Percentiles rank a stretch among this genome's conserved stretches.
phyloP scores from a whole-genome alignment of 495 filamentous ascomycete species.

The Aspergillus saccharolyticus region DNA sequence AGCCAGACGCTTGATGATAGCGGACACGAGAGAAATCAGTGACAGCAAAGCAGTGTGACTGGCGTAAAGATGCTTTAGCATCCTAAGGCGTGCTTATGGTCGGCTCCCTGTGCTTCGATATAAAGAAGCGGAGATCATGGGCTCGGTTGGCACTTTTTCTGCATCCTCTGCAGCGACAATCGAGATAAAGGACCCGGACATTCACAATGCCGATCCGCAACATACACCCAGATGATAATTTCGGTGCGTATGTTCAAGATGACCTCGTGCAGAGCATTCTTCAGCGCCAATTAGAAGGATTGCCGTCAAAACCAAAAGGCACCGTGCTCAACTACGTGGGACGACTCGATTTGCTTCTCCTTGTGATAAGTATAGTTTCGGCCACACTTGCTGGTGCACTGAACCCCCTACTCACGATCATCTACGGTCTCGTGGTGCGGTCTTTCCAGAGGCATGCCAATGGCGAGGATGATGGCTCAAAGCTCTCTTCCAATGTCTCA shows the following conservation, averaged over 20 bases:
- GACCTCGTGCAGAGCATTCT: background rate
- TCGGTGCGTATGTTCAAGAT: background rate
- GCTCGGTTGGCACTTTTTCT: background rate
- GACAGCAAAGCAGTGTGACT: background rate
- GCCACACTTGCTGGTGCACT: conserved; percentile 1
- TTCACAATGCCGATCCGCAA: no score
- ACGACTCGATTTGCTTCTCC: background rate
- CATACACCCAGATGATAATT: background rate
- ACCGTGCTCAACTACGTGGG: background rate
- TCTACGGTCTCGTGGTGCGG: background rate
- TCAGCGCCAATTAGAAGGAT: background rate
- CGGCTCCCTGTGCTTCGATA: background rate
- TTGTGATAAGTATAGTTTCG: background rate
- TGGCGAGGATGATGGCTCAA: background rate
- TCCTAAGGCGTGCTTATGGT: background rate
- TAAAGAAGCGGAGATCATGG: background rate
- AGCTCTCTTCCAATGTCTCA: background rate
- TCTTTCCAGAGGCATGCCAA: background rate
- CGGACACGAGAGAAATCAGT: background rate
- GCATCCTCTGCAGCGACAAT: background rate
- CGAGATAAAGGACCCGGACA: no score
- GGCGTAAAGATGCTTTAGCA: background rate
- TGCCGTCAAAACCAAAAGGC: background rate
- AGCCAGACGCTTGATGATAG: background rate
- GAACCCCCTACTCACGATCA: background rate